Evolutionary conservation across 306 rosid genomes (phyloP).

Genomic region (Carpinus fangiana): DNA sequence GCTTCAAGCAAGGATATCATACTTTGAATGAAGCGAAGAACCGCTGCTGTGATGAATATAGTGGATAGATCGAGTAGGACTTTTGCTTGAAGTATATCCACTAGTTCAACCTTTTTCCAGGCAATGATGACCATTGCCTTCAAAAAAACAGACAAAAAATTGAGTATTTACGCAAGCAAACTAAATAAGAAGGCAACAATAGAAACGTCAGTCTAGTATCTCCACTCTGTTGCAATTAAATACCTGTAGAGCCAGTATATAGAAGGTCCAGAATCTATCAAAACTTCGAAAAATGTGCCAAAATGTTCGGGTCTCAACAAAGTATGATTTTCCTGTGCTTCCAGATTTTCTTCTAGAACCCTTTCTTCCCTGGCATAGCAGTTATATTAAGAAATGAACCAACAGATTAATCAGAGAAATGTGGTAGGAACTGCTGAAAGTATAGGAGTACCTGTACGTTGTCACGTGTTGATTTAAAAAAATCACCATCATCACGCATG

Average conservation of each 20-base stretch:
- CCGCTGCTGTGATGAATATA: constrained; percentile 92
- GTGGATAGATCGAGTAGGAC: constrained; percentile 71
- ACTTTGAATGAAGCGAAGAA: constrained; percentile 92
- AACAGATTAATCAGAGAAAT: constrained; percentile 11
- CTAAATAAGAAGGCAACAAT: constrained; percentile 4
- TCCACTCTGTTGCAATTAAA: constrained; percentile 29
- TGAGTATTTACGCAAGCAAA: constrained; percentile 26
- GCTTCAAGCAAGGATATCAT: constrained; percentile 34
- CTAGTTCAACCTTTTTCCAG: constrained; percentile 54
- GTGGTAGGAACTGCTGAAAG: constrained; percentile 15
- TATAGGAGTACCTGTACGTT: constrained; percentile 47
- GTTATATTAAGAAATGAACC: constrained; percentile 23
- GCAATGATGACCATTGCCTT: constrained; percentile 80
- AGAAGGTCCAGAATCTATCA: constrained; percentile 97
- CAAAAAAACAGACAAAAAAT: constrained; percentile 17
- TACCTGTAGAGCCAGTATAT: constrained; percentile 86
- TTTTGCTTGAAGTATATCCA: constrained; percentile 59
- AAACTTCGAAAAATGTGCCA: constrained; percentile 91
- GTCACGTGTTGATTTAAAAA: constrained; percentile 82
- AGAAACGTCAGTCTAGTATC: constrained; percentile 8
- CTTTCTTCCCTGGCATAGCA: constrained; percentile 68
- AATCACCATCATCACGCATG: constrained; percentile 96
- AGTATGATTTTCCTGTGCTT: constrained; percentile 81
- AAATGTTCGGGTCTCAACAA: constrained; percentile 81
- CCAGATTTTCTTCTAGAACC: constrained; percentile 51